Conservation (phyloP, 2,329 filamentous ascomycete genomes). For the Xylogone sp. region DNA sequence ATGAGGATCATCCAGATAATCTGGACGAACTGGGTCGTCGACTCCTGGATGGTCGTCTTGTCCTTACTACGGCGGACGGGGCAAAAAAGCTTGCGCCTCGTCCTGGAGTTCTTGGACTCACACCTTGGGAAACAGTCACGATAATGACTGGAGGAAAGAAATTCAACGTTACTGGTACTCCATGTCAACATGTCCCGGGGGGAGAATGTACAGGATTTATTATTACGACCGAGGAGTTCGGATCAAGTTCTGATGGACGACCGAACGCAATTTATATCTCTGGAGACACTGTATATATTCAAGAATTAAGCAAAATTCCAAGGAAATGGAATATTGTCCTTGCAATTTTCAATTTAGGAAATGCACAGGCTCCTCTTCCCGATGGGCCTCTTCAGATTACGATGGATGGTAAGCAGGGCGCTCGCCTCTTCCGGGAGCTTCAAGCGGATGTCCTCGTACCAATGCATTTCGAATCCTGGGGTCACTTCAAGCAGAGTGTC, state of each 20-base stretch:
- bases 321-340: background rate
- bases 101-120: slow-evolving; percentile 35
- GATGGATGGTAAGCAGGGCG: slow-evolving; percentile 40
- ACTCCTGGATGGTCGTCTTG: slow-evolving; percentile 40
- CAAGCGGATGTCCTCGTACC: slow-evolving; percentile 39
- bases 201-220: slow-evolving; percentile 44
- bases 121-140: slow-evolving; percentile 34
- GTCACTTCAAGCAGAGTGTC: slow-evolving; percentile 35
- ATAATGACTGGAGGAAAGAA: slow-evolving; percentile 4
- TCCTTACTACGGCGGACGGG: slow-evolving; percentile 37
- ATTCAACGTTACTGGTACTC: slow-evolving; percentile 39
- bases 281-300: slow-evolving; percentile 44
- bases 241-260: slow-evolving; percentile 26
- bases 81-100: slow-evolving; percentile 39
- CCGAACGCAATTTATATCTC: slow-evolving; percentile 46
- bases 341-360: background rate
- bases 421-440: slow-evolving; percentile 34
- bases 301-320: slow-evolving; percentile 6
- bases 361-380: background rate
- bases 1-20: slow-evolving; percentile 48
- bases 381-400: slow-evolving; percentile 32
- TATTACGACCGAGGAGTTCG: slow-evolving; percentile 33
- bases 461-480: slow-evolving; percentile 45
- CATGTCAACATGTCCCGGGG: slow-evolving; percentile 39
- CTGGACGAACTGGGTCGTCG: slow-evolving; percentile 41